These are phyloP conservation scores for Nicotiana noctiflora DNA, from an alignment of 257 asterid species.

Conservation along the genomic window DNA sequence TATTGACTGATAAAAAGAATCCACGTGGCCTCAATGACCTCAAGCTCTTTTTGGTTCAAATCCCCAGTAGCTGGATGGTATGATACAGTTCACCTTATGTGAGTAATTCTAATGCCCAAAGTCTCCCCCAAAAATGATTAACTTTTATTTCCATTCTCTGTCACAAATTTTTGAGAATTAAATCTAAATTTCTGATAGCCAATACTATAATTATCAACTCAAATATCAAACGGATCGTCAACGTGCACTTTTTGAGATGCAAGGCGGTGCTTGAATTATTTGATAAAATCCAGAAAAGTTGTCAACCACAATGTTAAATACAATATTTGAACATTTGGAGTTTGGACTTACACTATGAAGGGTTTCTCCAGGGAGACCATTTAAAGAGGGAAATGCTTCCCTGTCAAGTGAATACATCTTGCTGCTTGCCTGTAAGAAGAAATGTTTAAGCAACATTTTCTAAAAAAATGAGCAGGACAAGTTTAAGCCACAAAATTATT, in stretches of 20 bases:
- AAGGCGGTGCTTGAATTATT: neutral
- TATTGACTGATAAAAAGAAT: neutral
- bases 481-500: slow-evolving; percentile 1
- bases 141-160: neutral
- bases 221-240: neutral
- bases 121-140: neutral
- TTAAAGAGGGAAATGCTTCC: slow-evolving; percentile 81
- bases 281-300: neutral
- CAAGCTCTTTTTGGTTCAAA: neutral
- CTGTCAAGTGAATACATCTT: slow-evolving; percentile 88
- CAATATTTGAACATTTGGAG: neutral
- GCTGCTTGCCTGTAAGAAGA: slow-evolving; percentile 58
- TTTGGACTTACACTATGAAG: slow-evolving; percentile 67
- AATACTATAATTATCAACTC: neutral
- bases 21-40: neutral
- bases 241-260: neutral
- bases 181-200: neutral
- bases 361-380: slow-evolving; percentile 84
- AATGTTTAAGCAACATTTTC: neutral
- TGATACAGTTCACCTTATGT: neutral
- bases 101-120: neutral
- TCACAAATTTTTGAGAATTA: neutral
- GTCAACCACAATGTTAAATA: neutral
- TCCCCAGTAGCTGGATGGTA: neutral
- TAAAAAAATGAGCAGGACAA: slow-evolving; percentile 1